Conservation (phyloP, 352 stramenopile genomes). For the Phytophthora lateralis region DNA sequence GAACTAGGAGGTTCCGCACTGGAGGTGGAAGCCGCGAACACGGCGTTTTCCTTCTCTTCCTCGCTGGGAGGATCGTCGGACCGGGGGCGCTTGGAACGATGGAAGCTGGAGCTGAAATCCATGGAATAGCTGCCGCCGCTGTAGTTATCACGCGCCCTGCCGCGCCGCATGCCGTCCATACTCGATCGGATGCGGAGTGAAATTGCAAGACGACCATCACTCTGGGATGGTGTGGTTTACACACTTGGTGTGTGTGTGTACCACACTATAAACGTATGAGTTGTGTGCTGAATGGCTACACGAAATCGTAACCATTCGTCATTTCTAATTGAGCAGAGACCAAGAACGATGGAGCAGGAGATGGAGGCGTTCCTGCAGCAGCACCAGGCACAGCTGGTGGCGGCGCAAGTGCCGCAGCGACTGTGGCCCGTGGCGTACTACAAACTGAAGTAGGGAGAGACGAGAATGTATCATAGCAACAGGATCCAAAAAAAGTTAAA, state of each 20-base stretch:
- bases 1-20: neutral
- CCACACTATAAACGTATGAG: neutral
- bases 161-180: constrained; percentile 26
- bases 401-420: constrained; percentile 41
- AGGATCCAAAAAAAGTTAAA: neutral
- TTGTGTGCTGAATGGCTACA: constrained; percentile 1
- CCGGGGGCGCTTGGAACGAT: constrained; percentile 31
- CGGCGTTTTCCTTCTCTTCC: constrained; percentile 25
- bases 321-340: neutral
- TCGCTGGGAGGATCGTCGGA: constrained; percentile 11
- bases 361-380: constrained; percentile 51
- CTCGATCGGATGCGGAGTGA: neutral
- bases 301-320: constrained; percentile 3
- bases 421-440: constrained; percentile 54
- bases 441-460: constrained; percentile 49
- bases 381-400: constrained; percentile 51
- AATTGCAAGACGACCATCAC: constrained; percentile 27
- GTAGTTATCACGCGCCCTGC: constrained; percentile 15
- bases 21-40: neutral
- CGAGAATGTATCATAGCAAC: neutral
- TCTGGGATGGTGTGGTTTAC: neutral
- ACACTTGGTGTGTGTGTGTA: neutral
- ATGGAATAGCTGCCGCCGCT: constrained; percentile 12
- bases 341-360: constrained; percentile 34
- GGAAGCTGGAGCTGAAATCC: constrained; percentile 32